Conservation (phyloP, 331 rosid genomes). For the Phaseolus coccineus region DNA sequence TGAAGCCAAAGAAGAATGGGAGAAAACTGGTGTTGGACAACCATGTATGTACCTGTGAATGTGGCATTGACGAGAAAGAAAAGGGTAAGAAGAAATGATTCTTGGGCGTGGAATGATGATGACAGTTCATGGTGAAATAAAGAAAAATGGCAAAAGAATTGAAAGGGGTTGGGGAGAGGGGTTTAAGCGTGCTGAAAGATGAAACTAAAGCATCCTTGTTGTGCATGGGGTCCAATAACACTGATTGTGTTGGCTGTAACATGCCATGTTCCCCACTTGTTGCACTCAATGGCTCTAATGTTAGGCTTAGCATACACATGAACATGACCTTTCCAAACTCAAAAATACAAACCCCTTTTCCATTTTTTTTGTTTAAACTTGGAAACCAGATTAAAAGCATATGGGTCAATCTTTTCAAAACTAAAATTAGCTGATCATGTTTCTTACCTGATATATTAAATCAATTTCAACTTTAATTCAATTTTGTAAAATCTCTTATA, state of each 20-base stretch:
- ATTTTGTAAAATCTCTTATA: too few species aligned
- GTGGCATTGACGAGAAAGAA: constrained; percentile 38
- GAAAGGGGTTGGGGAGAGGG: constrained; percentile 24
- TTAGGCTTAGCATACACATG: constrained; percentile 49
- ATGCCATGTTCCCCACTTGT: constrained; percentile 67
- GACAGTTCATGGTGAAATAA: constrained; percentile 58
- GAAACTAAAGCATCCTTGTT: constrained; percentile 46
- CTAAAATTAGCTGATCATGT: neutral
- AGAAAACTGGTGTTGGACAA: neutral
- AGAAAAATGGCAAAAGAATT: constrained; percentile 41
- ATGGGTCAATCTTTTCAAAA: neutral
- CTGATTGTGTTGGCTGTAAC: constrained; percentile 63
- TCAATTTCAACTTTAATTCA: too few species aligned
- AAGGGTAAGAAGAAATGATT: constrained; percentile 75
- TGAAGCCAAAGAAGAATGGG: constrained; percentile 33
- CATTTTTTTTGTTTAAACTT: constrained; percentile 10
- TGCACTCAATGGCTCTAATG: constrained; percentile 59
- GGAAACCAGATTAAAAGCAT: neutral
- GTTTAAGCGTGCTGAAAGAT: constrained; percentile 71
- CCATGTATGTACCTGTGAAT: constrained; percentile 37
- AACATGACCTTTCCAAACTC: neutral
- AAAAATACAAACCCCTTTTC: neutral
- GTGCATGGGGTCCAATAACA: constrained; percentile 59
- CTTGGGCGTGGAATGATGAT: constrained; percentile 78
- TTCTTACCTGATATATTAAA: too few species aligned